phyloP scores from a whole-genome alignment of 1,284 basidiomycete genomes.

The Fomitopsis palustris region DNA sequence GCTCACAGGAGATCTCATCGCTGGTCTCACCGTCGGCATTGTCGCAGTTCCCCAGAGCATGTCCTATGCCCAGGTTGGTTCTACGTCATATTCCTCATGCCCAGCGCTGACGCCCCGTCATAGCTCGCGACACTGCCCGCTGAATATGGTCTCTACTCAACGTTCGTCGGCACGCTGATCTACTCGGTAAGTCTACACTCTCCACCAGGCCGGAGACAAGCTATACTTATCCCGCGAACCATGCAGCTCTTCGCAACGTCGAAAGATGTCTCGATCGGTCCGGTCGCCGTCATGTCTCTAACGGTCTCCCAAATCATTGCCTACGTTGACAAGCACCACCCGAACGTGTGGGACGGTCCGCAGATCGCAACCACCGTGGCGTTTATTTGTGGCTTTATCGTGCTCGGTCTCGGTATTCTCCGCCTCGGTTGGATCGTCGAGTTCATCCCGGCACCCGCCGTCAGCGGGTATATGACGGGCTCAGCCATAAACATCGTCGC shows the following conservation, averaged over 20 bases:
- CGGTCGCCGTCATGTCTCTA: constrained; percentile 96
- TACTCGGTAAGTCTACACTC: constrained; percentile 63
- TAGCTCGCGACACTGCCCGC: constrained; percentile 83
- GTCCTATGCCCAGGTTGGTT: constrained; percentile 69
- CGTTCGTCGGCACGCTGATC: constrained; percentile 84
- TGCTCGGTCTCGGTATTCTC: constrained; percentile 90
- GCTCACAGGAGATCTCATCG: constrained; percentile 80
- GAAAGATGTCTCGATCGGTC: constrained; percentile 94
- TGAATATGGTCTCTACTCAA: constrained; percentile 94
- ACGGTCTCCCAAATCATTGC: constrained; percentile 83
- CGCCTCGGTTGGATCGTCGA: constrained; percentile 95
- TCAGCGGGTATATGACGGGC: constrained; percentile 92
- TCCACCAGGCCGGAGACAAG: background rate
- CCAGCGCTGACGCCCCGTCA: constrained; percentile 14
- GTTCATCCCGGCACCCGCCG: constrained; percentile 89
- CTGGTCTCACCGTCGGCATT: constrained; percentile 88
- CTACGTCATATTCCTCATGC: background rate
- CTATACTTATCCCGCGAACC: constrained; percentile 15
- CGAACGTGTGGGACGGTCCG: constrained; percentile 55
- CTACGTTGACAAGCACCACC: constrained; percentile 52
- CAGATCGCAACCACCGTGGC: constrained; percentile 86
- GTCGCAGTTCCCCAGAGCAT: constrained; percentile 89
- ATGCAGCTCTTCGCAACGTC: constrained; percentile 85
- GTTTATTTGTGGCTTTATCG: constrained; percentile 89
- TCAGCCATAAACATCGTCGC: constrained; percentile 86